Evolutionary conservation across 169 alveolate species (phyloP), one percentile per base, ranked within the genome.

Genomic region (Eimeria sp.): DNA sequence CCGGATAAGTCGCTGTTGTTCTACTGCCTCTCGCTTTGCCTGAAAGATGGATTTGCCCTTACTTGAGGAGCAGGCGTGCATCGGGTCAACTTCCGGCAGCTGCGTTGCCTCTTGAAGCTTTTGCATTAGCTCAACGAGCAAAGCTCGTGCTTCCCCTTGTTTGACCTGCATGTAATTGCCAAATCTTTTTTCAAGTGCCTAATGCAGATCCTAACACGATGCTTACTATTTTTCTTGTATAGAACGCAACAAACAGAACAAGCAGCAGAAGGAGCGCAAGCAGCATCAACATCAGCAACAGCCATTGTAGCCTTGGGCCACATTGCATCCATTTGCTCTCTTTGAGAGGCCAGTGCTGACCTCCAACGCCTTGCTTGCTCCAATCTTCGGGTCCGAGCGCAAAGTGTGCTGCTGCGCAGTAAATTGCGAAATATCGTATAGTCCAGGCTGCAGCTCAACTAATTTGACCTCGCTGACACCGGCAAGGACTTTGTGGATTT

Each of bases 1-100:
- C 20, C 91, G 89, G 11, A 94, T 83, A n/a, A 54, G 96, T 43
- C 91, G 65, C 73, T 65, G 34, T 58, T 91, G 94, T 34, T 84
- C 96, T 34, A 61, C 80, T n/a, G 96, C 96, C 49, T 84, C 96
- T 45, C 92, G 86, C 61, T 63, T 72, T 70, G 76, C 94, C 84
- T 94, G 95, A 18, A 94, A 91, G n/a, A 94, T 84, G 20, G 94
- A 80, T 47, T 72, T 86, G 9, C 92, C 86, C 73, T 67, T 86
- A 54, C 45, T 86, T 16, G 80, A 2, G 4, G 95, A 34, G 47
- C 83, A 25, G n/a, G 51, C 61, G 49, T 84, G 83, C 70, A 87
- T 54, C 14, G 95, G 96, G 54, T 86, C 96, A 25, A 34, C 96
- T 51, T 86, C 94, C n/a, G 91, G 95, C 20, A 94, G 91, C 47